Conservation (phyloP, 768 basidiomycete genomes). For the Tephrocybe sp. region DNA sequence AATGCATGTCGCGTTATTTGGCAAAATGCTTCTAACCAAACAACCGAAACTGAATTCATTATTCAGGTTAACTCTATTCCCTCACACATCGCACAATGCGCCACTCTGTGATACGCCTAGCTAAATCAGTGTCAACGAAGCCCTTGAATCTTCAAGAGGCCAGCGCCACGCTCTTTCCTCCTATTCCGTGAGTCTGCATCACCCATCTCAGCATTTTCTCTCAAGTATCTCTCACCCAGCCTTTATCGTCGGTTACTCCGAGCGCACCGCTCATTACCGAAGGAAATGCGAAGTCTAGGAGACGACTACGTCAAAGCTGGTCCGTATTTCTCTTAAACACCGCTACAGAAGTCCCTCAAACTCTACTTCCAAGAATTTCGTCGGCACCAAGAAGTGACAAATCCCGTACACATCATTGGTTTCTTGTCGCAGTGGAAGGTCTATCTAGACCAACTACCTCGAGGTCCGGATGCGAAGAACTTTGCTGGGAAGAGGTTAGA, state of each 20-base stretch:
- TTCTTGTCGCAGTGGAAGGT: constrained; percentile 95
- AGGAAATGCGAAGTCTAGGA: constrained; percentile 82
- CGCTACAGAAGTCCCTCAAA: background rate
- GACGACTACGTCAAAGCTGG: constrained; percentile 85
- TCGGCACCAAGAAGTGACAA: constrained; percentile 73
- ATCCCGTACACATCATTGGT: constrained; percentile 90
- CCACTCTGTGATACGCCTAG: constrained; percentile 42
- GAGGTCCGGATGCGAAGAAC: constrained; percentile 37
- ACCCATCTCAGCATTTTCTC: background rate
- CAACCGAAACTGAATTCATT: background rate
- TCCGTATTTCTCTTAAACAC: constrained; percentile 24
- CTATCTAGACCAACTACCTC: constrained; percentile 77
- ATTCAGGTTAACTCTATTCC: background rate
- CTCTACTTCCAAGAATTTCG: constrained; percentile 71
- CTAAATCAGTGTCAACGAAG: constrained; percentile 55
- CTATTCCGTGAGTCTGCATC: constrained; percentile 67
- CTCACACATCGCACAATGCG: constrained; percentile 31
- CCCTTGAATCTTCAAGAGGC: constrained; percentile 62
- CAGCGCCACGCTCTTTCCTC: constrained; percentile 74
- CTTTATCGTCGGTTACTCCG: constrained; percentile 79
- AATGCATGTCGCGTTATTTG: too few species aligned
- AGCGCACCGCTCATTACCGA: constrained; percentile 71
- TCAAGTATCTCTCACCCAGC: constrained; percentile 34
- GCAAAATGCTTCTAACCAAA: background rate
- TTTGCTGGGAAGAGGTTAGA: constrained; percentile 73